phyloP scores from a whole-genome alignment of 176 grass and related monocot genomes.

The Saccharum officinarum region DNA sequence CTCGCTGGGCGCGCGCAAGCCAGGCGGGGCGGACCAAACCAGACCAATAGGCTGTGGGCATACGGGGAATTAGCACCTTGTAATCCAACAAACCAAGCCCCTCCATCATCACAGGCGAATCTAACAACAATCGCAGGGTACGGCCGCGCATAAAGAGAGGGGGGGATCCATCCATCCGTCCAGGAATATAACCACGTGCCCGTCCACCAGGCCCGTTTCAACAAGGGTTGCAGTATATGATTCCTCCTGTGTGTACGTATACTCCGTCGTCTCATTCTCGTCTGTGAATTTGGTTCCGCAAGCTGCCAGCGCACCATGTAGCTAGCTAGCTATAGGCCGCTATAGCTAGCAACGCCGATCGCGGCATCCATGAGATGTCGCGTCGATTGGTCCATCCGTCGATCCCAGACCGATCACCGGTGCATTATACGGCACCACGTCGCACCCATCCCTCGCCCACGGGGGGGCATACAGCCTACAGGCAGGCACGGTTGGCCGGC shows the following conservation, averaged over 20 bases:
- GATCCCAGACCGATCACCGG: neutral
- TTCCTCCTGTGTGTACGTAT: neutral
- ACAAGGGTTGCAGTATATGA: neutral
- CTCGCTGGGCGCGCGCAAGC: neutral
- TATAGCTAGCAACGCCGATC: neutral
- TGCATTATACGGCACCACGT: constrained; percentile 6
- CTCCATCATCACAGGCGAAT: neutral
- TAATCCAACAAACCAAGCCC: neutral
- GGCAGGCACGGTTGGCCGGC: neutral
- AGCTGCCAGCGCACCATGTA: neutral
- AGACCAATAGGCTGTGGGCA: neutral
- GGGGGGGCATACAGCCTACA: neutral
- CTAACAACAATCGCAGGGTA: neutral
- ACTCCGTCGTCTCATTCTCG: neutral
- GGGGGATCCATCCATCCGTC: neutral
- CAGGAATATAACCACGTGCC: constrained; percentile 49
- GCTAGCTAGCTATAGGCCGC: neutral
- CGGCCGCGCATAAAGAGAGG: neutral
- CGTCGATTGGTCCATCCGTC: neutral
- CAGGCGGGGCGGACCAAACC: neutral
- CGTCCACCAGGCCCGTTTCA: too few species aligned
- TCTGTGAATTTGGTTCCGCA: neutral
- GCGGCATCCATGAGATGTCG: neutral
- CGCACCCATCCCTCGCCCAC: constrained; percentile 36
- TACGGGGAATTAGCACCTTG: constrained; percentile 16